Evolutionary conservation across 2,329 filamentous ascomycete species (phyloP).

Genomic region (Pestalotiopsis sp.): DNA sequence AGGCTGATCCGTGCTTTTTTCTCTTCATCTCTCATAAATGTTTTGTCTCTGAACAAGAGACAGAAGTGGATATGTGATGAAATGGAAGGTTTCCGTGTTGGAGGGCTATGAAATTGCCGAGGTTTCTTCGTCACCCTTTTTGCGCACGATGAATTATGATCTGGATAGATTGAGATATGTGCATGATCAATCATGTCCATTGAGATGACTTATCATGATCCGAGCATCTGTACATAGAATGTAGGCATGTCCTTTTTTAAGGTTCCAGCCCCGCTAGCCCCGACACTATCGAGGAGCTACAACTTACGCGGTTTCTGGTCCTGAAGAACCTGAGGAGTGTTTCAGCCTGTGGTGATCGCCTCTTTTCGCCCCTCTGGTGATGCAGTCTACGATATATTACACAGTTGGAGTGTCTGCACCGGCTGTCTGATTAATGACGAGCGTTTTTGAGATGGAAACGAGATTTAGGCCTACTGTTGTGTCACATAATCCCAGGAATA

Average conservation of each 20-base stretch:
- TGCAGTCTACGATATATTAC: too few relatives aligned
- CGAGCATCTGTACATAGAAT: background rate
- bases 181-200: background rate
- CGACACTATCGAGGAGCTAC: background rate
- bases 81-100: background rate
- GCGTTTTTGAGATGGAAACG: background rate
- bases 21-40: background rate
- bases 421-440: background rate
- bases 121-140: background rate
- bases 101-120: background rate
- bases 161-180: background rate
- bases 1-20: conserved; percentile 1
- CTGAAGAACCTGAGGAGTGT: background rate
- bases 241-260: background rate
- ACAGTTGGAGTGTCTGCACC: background rate
- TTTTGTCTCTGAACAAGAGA: background rate
- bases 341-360: background rate
- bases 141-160: background rate
- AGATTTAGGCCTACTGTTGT: background rate
- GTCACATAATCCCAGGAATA: background rate
- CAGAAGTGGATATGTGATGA: background rate
- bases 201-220: background rate
- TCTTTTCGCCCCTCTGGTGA: background rate
- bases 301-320: background rate
- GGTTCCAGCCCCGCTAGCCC: background rate